Evolutionary conservation across 352 stramenopile species (phyloP), one percentile per base, ranked within the genome.

Genomic region (Aphanomyces stellatus): DNA sequence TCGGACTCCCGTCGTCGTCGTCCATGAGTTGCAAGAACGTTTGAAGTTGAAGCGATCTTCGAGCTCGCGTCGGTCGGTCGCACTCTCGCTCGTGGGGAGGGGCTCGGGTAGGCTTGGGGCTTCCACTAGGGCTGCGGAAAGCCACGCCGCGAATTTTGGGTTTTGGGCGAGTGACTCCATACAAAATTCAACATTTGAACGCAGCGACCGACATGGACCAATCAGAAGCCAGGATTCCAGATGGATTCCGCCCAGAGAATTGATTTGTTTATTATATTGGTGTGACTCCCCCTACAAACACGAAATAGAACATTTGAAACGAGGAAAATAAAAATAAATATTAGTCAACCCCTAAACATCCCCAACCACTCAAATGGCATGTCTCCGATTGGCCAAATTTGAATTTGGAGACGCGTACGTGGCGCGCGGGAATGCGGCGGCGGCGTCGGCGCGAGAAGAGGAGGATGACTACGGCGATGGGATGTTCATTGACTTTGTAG

Each of bases 311-410:
- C 13, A 57, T 19, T 22, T 35, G 19, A 37, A 15, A 30, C 11
- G 7, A 35, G 30, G 5, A 35, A 57, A n/a, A 37, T 40, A 34
- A 22, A 37, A 33, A 57, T 53, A 57, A 34, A 57, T 34, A n/a
- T 46, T 46, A 11, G n/a, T 46, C 37, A 46, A 67, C 48, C 60
- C 60, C 60, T 67, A 67, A 67, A 56, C 60, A 59, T 53, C 60
- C 60, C 41, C 60, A 56, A 67, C 60, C 60, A 67, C 60, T 31
- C 60, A 67, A 41, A 42, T 33, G 25, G 8, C 35, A 11, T 24
- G 55, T 15, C 35, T 34, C n/a, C 11, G 35, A 64, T 64, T 64
- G 55, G 55, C 27, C 19, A 33, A 57, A 24, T 37, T 57, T 57
- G 17, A 35, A 34, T n/a, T n/a, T n/a, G n/a, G n/a, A n/a, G n/a